These are phyloP conservation scores for Apiotrichum gamsii DNA, from an alignment of 1,284 basidiomycete genomes.

Conservation along the genomic window DNA sequence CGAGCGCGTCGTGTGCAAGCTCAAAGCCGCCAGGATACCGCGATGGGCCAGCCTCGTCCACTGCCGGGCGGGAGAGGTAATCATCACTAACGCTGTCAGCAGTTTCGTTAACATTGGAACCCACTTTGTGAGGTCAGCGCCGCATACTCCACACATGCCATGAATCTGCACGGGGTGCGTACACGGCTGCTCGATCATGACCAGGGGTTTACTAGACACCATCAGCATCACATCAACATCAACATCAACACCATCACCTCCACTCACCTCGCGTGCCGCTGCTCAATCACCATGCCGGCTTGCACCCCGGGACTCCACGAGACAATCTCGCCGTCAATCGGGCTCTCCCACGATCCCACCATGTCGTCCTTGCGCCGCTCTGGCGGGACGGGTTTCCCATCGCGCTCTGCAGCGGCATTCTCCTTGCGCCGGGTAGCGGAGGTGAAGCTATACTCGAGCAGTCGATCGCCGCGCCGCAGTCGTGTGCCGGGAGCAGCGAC, in stretches of 20 bases:
- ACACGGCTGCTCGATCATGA: constrained; percentile 74
- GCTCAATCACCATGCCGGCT: constrained; percentile 31
- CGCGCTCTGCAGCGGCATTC: constrained; percentile 13
- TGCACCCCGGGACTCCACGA: constrained; percentile 38
- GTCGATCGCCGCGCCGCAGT: constrained; percentile 62
- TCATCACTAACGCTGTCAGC: constrained; percentile 56
- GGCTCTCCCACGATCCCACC: constrained; percentile 80
- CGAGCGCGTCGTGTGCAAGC: constrained; percentile 44
- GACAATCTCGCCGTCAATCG: constrained; percentile 60
- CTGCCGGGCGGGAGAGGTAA: constrained; percentile 76
- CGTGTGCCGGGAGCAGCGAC: constrained; percentile 51
- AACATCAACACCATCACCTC: neutral
- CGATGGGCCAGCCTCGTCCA: constrained; percentile 51
- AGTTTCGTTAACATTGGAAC: constrained; percentile 26
- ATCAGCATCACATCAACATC: neutral
- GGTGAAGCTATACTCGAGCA: constrained; percentile 70
- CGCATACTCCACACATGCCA: constrained; percentile 88
- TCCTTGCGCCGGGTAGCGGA: constrained; percentile 22
- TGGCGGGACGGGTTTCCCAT: constrained; percentile 18
- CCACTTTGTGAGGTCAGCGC: constrained; percentile 85
- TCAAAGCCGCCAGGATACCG: constrained; percentile 37
- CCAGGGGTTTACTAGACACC: constrained; percentile 50
- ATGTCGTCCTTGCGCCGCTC: constrained; percentile 56
- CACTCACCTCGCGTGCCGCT: constrained; percentile 29
- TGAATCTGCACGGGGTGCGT: constrained; percentile 87